A percentile compares a stretch with the other conserved stretches of the same genome.
These are phyloP conservation scores for Nemania sp. DNA, from an alignment of 2,329 filamentous ascomycete genomes.

Conservation along the genomic window DNA sequence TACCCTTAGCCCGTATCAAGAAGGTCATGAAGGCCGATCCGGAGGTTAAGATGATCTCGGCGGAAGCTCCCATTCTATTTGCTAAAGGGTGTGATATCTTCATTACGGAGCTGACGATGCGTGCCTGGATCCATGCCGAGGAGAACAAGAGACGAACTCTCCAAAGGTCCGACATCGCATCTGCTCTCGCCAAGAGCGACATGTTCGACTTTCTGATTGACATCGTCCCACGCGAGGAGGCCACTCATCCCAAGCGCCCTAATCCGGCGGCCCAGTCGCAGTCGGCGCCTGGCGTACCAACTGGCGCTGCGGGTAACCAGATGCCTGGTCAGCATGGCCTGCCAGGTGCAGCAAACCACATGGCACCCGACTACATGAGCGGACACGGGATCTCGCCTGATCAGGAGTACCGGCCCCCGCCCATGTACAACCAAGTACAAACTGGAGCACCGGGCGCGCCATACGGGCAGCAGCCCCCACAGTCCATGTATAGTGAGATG, in stretches of 20 bases:
- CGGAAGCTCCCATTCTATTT: conserved; percentile 95
- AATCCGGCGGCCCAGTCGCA: conserved; percentile 55
- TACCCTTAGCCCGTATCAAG: conserved; percentile 97
- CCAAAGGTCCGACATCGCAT: conserved; percentile 95
- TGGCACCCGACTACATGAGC: conserved; percentile 67
- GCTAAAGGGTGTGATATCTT: conserved; percentile 99
- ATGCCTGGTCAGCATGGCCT: conserved; percentile 58
- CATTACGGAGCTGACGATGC: conserved; percentile 98
- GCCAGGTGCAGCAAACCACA: conserved; percentile 62
- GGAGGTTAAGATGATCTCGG: conserved; percentile 99
- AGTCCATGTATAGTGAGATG: conserved; percentile 79
- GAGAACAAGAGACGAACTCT: conserved; percentile 97
- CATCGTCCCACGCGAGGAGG: conserved; percentile 95
- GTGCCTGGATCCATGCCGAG: conserved; percentile 98
- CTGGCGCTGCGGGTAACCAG: conserved; percentile 52
- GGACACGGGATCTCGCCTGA: conserved; percentile 69
- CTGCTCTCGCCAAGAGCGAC: conserved; percentile 92
- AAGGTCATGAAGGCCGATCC: conserved; percentile 99
- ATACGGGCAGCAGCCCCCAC: conserved; percentile 77
- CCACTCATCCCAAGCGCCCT: conserved; percentile 80
- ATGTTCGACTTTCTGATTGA: conserved; percentile 99
- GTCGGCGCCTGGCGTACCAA: conserved; percentile 46
- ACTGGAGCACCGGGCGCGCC: conserved; percentile 67
- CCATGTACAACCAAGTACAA: conserved; percentile 84
- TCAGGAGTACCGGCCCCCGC: conserved; percentile 78